Evolutionary conservation across 1,139 yeast genomes (phyloP), one percentile per base, ranked within the genome.

Genomic region (Sugiyamaella japonica): DNA sequence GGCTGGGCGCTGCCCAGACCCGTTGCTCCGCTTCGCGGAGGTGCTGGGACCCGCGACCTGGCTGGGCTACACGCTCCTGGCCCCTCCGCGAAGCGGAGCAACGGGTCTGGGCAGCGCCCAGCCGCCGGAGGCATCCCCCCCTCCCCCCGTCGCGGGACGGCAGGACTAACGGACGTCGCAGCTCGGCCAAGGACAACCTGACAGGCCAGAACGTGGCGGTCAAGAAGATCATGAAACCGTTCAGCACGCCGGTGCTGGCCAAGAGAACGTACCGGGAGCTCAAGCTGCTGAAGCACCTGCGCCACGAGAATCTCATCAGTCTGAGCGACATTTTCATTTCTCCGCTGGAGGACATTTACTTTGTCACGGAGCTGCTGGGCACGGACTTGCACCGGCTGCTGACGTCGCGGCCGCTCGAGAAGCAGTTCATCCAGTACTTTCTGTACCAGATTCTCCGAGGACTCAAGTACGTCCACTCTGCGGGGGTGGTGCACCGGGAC

Each of bases 171-270:
- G 25, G 23, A 13, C 42, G n/a, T 25, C 9, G n/a, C 28, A 67
- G 70, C 72, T 89, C 97, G 6, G 99, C 99, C 1, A 82, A 86
- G 55, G 99, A 93, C 73, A 89, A 86, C 66, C 79, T 90, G 59
- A 89, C 97, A 0, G 86, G 83, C 52, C 97, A 91, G 71, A 89
- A 87, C 64, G 99, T 95, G 48, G 99, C 99, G 44, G 95, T 93
- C 59, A 93, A 93, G 72, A 93, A 93, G 75, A 91, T 93, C 63
- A 89, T 93, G 97, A 93, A 90, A 70, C 99, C 99, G 0, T 93
- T 95, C 69, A 84, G 89, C 63, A 93, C 99, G 0, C 86, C 97
- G 1, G 96, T 93, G 44, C 79, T 93, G 64, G 97, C 99, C 51
- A 93, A 93, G 71, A 81, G 99, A 71, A 93, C 99, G 1, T 93